A percentile compares a stretch with the other conserved stretches of the same genome.
Conservation (phyloP, 225 moss, liverwort and hornwort species). For the Rhytidiadelphus loreus region DNA sequence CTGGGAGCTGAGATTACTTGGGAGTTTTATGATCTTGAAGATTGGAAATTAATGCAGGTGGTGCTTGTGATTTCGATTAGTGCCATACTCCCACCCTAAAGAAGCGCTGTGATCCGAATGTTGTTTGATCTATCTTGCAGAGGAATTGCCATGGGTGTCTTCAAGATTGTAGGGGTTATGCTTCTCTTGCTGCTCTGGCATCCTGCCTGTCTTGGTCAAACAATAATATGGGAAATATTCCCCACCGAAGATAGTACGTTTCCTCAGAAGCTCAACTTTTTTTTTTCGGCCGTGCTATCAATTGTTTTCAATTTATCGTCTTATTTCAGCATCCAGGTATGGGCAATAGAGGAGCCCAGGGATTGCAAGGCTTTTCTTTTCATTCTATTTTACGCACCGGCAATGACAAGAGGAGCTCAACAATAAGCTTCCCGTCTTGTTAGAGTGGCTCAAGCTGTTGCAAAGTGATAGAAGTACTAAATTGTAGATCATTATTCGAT, state of each 20-base stretch:
- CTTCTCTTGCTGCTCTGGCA: neutral
- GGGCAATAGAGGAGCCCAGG: neutral
- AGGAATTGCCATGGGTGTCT: neutral
- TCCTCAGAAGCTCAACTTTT: neutral
- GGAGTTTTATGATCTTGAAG: neutral
- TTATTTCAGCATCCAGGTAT: neutral
- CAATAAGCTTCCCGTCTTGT: neutral
- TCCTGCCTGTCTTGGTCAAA: neutral
- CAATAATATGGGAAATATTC: neutral
- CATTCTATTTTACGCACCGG: neutral
- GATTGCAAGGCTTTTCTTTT: neutral
- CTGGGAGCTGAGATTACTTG: neutral
- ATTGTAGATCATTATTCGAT: neutral
- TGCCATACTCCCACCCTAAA: neutral
- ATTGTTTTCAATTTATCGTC: neutral
- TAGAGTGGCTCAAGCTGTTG: neutral
- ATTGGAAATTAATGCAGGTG: no score
- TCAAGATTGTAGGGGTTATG: neutral
- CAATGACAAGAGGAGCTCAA: neutral
- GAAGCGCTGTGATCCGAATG: neutral
- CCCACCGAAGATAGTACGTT: neutral
- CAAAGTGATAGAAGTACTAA: neutral
- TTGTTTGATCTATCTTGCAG: neutral
- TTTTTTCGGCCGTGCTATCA: neutral
- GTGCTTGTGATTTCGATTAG: neutral